Conservation (phyloP, 1,284 basidiomycete genomes). For the Ustilago lituana region DNA sequence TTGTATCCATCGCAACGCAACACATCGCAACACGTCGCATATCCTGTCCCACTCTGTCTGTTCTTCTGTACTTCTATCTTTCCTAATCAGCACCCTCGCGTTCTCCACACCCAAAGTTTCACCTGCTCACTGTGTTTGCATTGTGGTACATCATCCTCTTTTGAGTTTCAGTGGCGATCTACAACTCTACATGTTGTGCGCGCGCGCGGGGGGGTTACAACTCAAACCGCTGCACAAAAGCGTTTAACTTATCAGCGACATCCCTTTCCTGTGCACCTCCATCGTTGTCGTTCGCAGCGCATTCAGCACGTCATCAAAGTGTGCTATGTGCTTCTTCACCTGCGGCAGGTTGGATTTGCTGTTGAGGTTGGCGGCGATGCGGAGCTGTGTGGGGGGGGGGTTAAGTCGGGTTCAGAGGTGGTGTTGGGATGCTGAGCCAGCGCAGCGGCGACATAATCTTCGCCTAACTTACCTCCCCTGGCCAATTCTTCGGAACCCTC, state of each 20-base stretch:
- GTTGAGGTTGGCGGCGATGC: constrained; percentile 43
- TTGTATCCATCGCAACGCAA: constrained; percentile 3
- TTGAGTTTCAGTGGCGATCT: too few relatives aligned
- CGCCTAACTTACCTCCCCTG: too few relatives aligned
- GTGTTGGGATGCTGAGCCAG: too few relatives aligned
- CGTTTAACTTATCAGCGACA: constrained; percentile 13
- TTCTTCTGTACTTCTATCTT: neutral
- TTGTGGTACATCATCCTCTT: too few relatives aligned
- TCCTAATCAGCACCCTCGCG: neutral
- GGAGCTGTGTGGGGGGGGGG: constrained; percentile 23
- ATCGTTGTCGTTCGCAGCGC: constrained; percentile 32
- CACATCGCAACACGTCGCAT: too few relatives aligned
- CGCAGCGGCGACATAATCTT: constrained; percentile 19
- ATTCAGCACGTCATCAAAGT: constrained; percentile 50
- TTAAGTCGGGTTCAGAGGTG: too few relatives aligned
- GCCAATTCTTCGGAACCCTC: too few relatives aligned
- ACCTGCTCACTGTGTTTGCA: too few relatives aligned
- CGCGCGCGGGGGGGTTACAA: too few relatives aligned
- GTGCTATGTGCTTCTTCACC: constrained; percentile 45
- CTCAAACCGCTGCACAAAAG: constrained; percentile 18
- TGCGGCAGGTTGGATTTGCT: constrained; percentile 21
- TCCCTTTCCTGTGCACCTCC: constrained; percentile 36
- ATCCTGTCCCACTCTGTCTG: too few relatives aligned
- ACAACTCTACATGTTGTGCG: too few relatives aligned
- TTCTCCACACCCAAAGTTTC: too few relatives aligned